phyloP scores from a whole-genome alignment of 164 flowering plant species.

The Annona cherimola region DNA sequence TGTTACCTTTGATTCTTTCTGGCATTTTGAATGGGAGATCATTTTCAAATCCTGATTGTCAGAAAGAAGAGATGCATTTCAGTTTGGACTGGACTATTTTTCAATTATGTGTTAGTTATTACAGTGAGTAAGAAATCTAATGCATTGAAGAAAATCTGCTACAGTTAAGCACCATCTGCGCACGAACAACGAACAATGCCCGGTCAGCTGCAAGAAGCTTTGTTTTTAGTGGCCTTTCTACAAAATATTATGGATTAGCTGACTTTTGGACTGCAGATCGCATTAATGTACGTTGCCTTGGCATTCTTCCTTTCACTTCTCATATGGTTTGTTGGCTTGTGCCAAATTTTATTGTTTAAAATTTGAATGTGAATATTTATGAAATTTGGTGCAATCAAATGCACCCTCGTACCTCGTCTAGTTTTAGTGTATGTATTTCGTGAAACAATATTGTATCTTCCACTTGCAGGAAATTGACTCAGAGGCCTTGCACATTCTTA shows the following conservation, averaged over 20 bases:
- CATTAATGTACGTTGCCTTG: slow-evolving; percentile 47
- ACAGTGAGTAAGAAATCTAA: slow-evolving; percentile 1
- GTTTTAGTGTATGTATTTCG: background rate
- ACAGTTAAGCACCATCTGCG: slow-evolving; percentile 96
- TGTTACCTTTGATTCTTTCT: background rate
- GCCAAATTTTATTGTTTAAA: background rate
- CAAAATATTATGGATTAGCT: slow-evolving; percentile 69
- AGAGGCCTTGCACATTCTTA: slow-evolving; percentile 63
- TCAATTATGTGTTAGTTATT: background rate
- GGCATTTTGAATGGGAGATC: background rate
- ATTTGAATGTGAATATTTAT: background rate
- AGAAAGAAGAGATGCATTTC: background rate
- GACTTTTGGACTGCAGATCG: slow-evolving; percentile 72
- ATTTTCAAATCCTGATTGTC: no score
- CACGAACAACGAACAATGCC: slow-evolving; percentile 89
- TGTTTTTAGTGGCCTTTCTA: slow-evolving; percentile 89
- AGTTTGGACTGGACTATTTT: background rate
- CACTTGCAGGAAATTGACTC: slow-evolving; percentile 67
- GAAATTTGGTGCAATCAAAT: background rate
- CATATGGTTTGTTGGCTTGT: background rate
- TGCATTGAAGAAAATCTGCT: background rate
- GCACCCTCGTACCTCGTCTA: background rate
- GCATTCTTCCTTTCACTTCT: background rate
- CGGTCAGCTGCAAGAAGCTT: slow-evolving; percentile 74
- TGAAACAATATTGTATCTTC: background rate